phyloP scores from a whole-genome alignment of 345 rosid genomes.

The Excoecaria agallocha region DNA sequence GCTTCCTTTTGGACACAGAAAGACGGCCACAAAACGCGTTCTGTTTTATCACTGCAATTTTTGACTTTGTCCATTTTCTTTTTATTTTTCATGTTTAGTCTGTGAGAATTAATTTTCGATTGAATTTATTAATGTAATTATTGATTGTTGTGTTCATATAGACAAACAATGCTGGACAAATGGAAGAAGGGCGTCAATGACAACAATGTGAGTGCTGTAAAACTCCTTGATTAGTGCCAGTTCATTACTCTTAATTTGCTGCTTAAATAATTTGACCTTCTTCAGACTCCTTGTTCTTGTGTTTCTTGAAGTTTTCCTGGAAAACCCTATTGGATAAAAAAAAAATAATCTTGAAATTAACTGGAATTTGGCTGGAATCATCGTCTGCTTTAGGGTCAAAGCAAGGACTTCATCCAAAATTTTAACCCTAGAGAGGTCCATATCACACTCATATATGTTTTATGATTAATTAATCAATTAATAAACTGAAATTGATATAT shows the following conservation, averaged over 20 bases:
- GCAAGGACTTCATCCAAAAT: not conserved
- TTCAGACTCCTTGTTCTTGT: not conserved
- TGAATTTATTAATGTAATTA: not conserved
- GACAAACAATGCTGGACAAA: conserved; percentile 29
- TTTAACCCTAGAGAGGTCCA: not conserved
- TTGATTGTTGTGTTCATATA: not conserved
- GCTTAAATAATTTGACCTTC: not conserved
- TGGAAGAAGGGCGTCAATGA: conserved; percentile 39
- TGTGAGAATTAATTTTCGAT: not conserved
- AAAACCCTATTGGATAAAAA: not conserved
- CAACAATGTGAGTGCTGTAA: conserved; percentile 36
- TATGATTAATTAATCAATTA: too few species aligned
- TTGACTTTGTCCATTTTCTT: too few species aligned
- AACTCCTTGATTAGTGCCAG: conserved; percentile 21
- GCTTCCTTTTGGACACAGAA: not conserved
- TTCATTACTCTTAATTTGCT: conserved; percentile 6
- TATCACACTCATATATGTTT: not conserved
- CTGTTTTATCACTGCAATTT: too few species aligned
- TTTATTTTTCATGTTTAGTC: too few species aligned
- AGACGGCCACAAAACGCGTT: conserved; percentile 29
- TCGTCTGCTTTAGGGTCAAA: not conserved
- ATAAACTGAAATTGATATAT: not conserved
- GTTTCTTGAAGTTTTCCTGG: not conserved
- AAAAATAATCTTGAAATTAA: not conserved
- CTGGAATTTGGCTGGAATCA: not conserved